These are phyloP conservation scores for Sarocladium kiliense DNA, from an alignment of 2,329 filamentous ascomycete species.

Conservation along the genomic window DNA sequence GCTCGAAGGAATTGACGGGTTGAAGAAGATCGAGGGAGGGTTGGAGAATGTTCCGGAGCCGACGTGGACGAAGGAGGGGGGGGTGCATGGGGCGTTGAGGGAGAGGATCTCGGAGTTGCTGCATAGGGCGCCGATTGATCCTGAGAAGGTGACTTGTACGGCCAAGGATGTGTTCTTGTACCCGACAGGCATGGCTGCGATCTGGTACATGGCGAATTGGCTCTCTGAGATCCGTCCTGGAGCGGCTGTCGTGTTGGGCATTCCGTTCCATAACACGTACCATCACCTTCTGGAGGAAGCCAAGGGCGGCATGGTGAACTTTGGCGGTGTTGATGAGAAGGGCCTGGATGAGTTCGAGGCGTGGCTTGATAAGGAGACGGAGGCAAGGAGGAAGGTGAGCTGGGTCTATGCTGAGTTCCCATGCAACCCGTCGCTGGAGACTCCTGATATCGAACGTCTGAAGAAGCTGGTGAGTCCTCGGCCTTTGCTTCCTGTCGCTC, in stretches of 20 bases:
- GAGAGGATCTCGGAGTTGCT: constrained; percentile 36
- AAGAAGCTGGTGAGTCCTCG: constrained; percentile 31
- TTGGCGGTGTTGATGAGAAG: constrained; percentile 35
- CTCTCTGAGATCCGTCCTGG: constrained; percentile 28
- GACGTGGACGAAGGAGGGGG: constrained; percentile 32
- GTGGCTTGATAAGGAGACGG: constrained; percentile 32
- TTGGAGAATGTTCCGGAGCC: constrained; percentile 21
- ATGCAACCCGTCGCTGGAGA: constrained; percentile 30
- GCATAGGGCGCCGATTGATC: constrained; percentile 31
- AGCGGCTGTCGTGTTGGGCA: constrained; percentile 39
- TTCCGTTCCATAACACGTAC: constrained; percentile 46
- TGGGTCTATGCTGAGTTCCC: constrained; percentile 43
- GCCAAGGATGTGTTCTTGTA: constrained; percentile 45
- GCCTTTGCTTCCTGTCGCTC: not conserved
- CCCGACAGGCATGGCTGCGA: constrained; percentile 48
- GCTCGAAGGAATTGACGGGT: constrained; percentile 27
- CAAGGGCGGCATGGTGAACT: constrained; percentile 39
- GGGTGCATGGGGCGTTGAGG: constrained; percentile 31
- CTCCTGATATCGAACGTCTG: constrained; percentile 27
- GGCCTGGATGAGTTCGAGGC: constrained; percentile 39
- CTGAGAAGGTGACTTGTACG: constrained; percentile 18
- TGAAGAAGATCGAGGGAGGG: constrained; percentile 24
- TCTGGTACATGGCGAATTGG: constrained; percentile 37
- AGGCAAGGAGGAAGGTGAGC: constrained; percentile 32
- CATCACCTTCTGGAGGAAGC: constrained; percentile 41